Evolutionary conservation across 495 filamentous ascomycete genomes (phyloP).

Genomic region (Trichoderma erinaceum): DNA sequence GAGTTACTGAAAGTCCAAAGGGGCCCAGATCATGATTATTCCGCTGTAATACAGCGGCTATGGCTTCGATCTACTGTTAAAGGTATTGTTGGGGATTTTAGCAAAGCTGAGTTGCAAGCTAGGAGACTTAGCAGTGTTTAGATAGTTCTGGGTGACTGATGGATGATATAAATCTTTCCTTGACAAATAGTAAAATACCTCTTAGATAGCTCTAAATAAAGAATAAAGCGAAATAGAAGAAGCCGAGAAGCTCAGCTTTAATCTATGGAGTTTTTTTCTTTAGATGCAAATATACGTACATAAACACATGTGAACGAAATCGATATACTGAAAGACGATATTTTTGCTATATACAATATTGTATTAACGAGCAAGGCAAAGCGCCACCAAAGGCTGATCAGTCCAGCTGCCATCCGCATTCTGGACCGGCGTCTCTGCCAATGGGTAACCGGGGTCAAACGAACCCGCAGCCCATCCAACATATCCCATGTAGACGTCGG

Average conservation of each 20-base stretch:
- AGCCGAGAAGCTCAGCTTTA: no score
- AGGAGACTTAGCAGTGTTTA: not conserved
- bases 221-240: no score
- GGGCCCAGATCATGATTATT: not conserved
- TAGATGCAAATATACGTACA: not conserved
- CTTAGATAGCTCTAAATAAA: no score
- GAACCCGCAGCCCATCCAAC: conserved; percentile 48
- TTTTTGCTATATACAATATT: not conserved
- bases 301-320: not conserved
- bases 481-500: conserved; percentile 49
- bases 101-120: not conserved
- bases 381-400: conserved; percentile 37
- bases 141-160: not conserved
- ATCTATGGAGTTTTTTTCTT: no score
- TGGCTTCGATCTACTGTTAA: not conserved
- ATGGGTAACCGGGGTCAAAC: conserved; percentile 34
- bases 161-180: not conserved
- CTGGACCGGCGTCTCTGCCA: conserved; percentile 39
- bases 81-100: not conserved
- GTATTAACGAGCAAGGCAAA: conserved; percentile 24
- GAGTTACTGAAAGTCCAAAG: not conserved
- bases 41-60: not conserved
- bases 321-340: not conserved
- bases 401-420: conserved; percentile 30
- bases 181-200: not conserved